Percentiles rank a stretch among this genome's conserved stretches.
Evolutionary conservation across 768 basidiomycete species (phyloP).

Genomic region (Pholiota conissans): DNA sequence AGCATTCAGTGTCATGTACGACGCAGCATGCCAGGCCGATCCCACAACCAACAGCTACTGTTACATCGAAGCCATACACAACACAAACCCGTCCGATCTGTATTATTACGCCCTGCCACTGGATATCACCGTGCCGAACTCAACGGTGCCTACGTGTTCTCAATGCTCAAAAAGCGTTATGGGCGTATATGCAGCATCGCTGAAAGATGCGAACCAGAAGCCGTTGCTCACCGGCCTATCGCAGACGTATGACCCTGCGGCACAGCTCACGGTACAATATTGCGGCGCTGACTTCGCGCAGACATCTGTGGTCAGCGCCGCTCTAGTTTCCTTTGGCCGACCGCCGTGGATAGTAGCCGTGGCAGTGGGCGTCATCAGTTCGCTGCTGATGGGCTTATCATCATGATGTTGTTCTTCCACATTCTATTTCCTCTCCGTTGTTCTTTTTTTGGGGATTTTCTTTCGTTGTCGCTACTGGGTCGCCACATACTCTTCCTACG

Average conservation of each 20-base stretch:
- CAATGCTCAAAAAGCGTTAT: constrained; percentile 63
- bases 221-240: constrained; percentile 35
- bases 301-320: constrained; percentile 17
- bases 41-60: constrained; percentile 67
- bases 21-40: constrained; percentile 59
- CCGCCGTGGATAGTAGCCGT: constrained; percentile 3
- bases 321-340: constrained; percentile 1
- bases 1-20: constrained; percentile 62
- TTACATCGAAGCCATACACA: constrained; percentile 63
- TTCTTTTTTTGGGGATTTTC: neutral
- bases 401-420: neutral
- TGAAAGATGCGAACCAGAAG: constrained; percentile 29
- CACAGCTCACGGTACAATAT: constrained; percentile 39
- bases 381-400: neutral
- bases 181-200: constrained; percentile 47
- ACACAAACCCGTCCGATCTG: constrained; percentile 60
- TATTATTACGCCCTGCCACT: constrained; percentile 73
- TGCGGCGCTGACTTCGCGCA: constrained; percentile 56
- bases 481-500: too few species aligned
- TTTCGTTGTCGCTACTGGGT: neutral
- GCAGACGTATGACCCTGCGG: constrained; percentile 50
- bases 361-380: neutral
- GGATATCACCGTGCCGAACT: constrained; percentile 52
- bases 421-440: neutral
- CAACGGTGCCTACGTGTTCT: constrained; percentile 56